Evolutionary conservation across 805 yeast genomes (phyloP), one percentile per base, ranked within the genome.

Genomic region (Teunomyces panamensis): DNA sequence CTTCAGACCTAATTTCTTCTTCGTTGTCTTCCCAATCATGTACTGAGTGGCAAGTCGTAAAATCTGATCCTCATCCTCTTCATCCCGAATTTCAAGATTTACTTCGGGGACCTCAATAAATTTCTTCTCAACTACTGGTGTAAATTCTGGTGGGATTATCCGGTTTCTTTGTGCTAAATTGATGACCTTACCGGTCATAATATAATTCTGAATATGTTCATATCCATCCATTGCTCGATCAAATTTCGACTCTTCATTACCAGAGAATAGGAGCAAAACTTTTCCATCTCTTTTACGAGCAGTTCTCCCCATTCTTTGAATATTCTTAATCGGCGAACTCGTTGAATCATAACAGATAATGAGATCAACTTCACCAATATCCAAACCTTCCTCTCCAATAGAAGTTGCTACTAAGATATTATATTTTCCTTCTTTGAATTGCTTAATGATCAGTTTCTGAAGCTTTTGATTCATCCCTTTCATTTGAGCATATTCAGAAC

Each of bases 311-410:
- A 94, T 89, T 56, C 99, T 73, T 63, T 94, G 99, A 35, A 94
- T 79, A 56, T 87, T 90, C 49, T 95, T 88, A 48, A 94, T 92
- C 0, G 98, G 97, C 39, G 96, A 89, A 27, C 90, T 77, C 0
- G 97, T 90, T 0, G 96, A 88, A 59, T 94, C 99, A 66, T 83
- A 94, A 61, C 97, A 91, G 6, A 94, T 77, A 55, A 94, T 92
- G 57, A 94, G 63, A 65, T 94, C 99, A 45, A 94, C 99, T 63
- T 95, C 97, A 29, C 99, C 99, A 55, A 94, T 95, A 72, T 94
- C 99, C 54, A 94, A 75, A 39, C 99, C 99, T 73, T 94, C 99
- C 64, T 94, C 99, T 42, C 98, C 99, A 60, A 94, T 92, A 0
- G 97, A 90, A 0, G 99, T 94, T 4, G 98, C 97, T 5, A 94